Evolutionary conservation across 495 filamentous ascomycete species (phyloP), one percentile per base, ranked within the genome.

Genomic region (Amphirosellinia nigrospora): DNA sequence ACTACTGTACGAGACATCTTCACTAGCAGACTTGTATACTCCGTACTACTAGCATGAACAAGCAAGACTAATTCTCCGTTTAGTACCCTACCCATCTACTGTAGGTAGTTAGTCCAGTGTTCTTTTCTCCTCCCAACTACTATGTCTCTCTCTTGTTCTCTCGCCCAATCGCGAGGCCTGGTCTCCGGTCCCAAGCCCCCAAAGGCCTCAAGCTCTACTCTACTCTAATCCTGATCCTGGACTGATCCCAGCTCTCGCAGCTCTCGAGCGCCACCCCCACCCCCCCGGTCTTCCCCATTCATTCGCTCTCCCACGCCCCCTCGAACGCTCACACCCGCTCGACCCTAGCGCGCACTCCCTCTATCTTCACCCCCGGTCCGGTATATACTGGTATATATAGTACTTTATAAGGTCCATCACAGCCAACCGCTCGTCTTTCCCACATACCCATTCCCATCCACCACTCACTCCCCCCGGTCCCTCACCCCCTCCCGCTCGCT

Each of bases 361-460:
- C 55, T 38, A 3, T 7, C 1, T 9, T 32, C 32, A 21, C 30
- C 55, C 4, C 55, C 55, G 5, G 30, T 2, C 55, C 32, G 55
- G 30, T n/a, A 36, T n/a, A 34, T 58, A 58, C 55, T 53, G 55
- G 55, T 58, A 58, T 58, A 58, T 58, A 58, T 58, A 58, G 55
- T 19, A 21, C 30, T 36, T 58, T 34, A 11, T 21, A 58, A 58
- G 55, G 55, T 21, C 19, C 55, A 7, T 11, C n/a, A 58, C 55
- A 58, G 50, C 13, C 50, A 30, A 58, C 36, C 23, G 55, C 19
- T 28, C 48, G 23, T 58, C 55, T 36, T 32, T 58, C 32, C 55
- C 55, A 41, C 58, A 38, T n/a, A 15, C 19, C 19, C 13, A 21
- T 8, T 11, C 23, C n/a, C 32, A 21, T 21, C 2, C 4, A 41